These are phyloP conservation scores for Aspergillus bridgeri DNA, from an alignment of 495 filamentous ascomycete genomes.

Conservation along the genomic window DNA sequence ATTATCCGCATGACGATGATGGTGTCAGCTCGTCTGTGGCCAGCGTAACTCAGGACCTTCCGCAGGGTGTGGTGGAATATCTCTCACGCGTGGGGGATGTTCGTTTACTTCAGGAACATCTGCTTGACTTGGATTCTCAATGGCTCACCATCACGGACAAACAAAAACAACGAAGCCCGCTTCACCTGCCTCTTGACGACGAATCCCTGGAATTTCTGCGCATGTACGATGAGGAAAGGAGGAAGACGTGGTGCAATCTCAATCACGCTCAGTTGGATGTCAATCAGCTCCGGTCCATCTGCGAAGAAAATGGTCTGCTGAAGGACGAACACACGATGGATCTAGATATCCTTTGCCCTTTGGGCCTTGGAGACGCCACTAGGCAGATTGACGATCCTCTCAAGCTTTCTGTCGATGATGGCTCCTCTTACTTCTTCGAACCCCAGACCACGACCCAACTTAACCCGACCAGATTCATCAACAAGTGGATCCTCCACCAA, in stretches of 20 bases:
- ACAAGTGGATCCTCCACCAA: slow-evolving; percentile 32
- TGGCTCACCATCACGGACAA: slow-evolving; percentile 20
- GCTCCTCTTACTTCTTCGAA: slow-evolving; percentile 17
- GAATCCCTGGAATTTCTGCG: slow-evolving; percentile 24
- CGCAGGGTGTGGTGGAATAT: slow-evolving; percentile 19
- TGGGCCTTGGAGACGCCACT: not conserved
- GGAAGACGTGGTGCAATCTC: slow-evolving; percentile 18
- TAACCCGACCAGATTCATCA: slow-evolving; percentile 21
- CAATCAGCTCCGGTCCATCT: slow-evolving; percentile 15
- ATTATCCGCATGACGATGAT: not conserved
- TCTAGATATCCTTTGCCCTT: slow-evolving; percentile 4
- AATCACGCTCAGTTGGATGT: slow-evolving; percentile 18
- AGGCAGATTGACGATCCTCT: slow-evolving; percentile 11
- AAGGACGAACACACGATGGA: slow-evolving; percentile 12
- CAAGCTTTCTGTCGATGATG: slow-evolving; percentile 11
- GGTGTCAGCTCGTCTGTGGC: not conserved
- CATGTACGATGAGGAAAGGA: slow-evolving; percentile 18
- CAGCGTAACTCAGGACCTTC: slow-evolving; percentile 2
- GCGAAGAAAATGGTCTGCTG: slow-evolving; percentile 17
- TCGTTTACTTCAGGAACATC: slow-evolving; percentile 23
- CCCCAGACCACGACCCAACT: slow-evolving; percentile 4
- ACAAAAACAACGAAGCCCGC: slow-evolving; percentile 7
- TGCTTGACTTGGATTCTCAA: slow-evolving; percentile 24
- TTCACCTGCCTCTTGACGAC: slow-evolving; percentile 22
- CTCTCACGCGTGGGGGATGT: slow-evolving; percentile 28